These are phyloP conservation scores for Rubus parviflorus DNA, from an alignment of 306 rosid species.

Conservation along the genomic window DNA sequence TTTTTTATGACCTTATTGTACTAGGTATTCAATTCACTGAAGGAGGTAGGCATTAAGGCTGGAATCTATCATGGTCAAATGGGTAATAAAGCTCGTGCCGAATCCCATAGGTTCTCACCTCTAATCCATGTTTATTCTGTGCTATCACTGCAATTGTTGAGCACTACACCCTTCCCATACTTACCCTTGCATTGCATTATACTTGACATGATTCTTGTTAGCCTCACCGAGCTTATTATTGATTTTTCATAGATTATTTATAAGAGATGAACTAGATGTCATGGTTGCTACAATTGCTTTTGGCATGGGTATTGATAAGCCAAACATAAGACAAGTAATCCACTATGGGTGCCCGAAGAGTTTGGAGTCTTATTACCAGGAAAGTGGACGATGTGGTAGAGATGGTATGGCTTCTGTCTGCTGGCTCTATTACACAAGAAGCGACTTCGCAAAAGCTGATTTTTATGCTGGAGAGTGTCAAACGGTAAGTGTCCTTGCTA, in stretches of 20 bases:
- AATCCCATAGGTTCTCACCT: slow-evolving; percentile 73
- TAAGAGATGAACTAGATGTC: slow-evolving; percentile 72
- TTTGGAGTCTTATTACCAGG: slow-evolving; percentile 88
- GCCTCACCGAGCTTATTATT: slow-evolving; percentile 21
- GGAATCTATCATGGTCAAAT: slow-evolving; percentile 87
- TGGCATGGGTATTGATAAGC: slow-evolving; percentile 98
- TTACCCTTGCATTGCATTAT: not conserved
- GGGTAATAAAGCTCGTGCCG: slow-evolving; percentile 66
- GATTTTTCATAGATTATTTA: slow-evolving; percentile 60
- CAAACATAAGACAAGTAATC: slow-evolving; percentile 84
- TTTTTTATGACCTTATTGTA: slow-evolving; percentile 26
- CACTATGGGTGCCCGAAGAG: slow-evolving; percentile 95
- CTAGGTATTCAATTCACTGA: slow-evolving; percentile 63
- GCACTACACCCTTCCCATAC: slow-evolving; percentile 16
- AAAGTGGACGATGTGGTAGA: slow-evolving; percentile 93
- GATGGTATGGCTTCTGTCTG: slow-evolving; percentile 91
- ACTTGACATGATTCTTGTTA: slow-evolving; percentile 21
- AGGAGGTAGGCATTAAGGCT: slow-evolving; percentile 60
- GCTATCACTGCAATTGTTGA: slow-evolving; percentile 24
- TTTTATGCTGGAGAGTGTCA: slow-evolving; percentile 63
- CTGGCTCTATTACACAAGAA: slow-evolving; percentile 90
- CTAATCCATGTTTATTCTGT: slow-evolving; percentile 22
- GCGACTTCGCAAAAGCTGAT: slow-evolving; percentile 65
- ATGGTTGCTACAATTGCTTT: slow-evolving; percentile 96
- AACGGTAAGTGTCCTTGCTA: slow-evolving; percentile 44